Evolutionary conservation across 2,329 filamentous ascomycete genomes (phyloP), one percentile per base, ranked within the genome.

Genomic region (Ampelomyces quisqualis): DNA sequence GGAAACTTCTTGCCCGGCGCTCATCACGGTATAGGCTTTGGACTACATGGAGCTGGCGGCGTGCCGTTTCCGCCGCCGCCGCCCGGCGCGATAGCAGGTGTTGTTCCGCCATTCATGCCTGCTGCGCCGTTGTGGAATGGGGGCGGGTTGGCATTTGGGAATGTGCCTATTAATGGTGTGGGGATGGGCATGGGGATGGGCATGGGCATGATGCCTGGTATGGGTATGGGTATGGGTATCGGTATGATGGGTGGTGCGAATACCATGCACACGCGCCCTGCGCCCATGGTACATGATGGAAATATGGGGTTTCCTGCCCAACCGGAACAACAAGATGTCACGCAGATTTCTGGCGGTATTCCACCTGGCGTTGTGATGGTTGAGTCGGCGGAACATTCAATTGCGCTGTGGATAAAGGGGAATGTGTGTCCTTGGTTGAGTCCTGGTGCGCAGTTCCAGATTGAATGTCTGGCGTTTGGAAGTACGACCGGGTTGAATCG

Each of bases 341-440:
- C 58, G 0, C 43, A 52, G 15, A 51, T 63, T 7, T 45, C 59
- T 1, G 62, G 60, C 24, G 62, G 60, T 2, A 51, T 61, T 2
- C 55, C 61, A 0, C 44, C 58, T 0, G 62, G 62, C 4, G 56
- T 51, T 1, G 60, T 61, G 6, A 48, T 57, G 9, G 41, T 65
- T 21, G 58, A 64, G 23, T 37, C 62, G 2, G 38, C 39, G 0
- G 53, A 59, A 29, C 57, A 62, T 36, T 54, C 55, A 9, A 53
- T 65, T 21, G 44, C 60, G 23, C 43, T 56, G n/a, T 47, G 53
- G 26, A 54, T 67, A 40, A 60, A 60, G 32, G 54, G 53, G 11
- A 55, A 58, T 5, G 39, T 56, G 14, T 59, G 53, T 33, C 64
- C 62, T 1, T 67, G 64, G 64, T 38, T 60, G 3, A 58, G 53